phyloP scores from a whole-genome alignment of 768 basidiomycete species.

The Pisolithus marmoratus region DNA sequence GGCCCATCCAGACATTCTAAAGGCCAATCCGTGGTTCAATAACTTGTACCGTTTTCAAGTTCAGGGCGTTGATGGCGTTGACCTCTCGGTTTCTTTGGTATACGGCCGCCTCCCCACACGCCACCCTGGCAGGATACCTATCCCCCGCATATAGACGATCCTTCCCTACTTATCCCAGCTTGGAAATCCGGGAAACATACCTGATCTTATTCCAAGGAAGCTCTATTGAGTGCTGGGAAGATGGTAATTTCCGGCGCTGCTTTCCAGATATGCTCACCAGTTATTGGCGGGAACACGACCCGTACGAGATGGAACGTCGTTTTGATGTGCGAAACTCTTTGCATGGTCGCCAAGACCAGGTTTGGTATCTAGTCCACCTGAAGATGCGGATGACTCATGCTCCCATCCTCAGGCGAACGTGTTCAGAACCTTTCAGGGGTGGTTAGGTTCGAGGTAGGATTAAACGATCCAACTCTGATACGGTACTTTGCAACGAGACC shows the following conservation, averaged over 20 bases:
- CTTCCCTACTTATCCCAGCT: constrained; percentile 20
- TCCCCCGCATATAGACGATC: constrained; percentile 49
- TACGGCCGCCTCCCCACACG: constrained; percentile 76
- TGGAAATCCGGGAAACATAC: neutral
- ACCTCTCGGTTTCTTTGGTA: constrained; percentile 53
- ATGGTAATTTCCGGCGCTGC: constrained; percentile 49
- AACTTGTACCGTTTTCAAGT: constrained; percentile 50
- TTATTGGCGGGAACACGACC: constrained; percentile 60
- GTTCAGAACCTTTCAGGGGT: constrained; percentile 71
- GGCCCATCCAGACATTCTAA: constrained; percentile 60
- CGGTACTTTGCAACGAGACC: constrained; percentile 46
- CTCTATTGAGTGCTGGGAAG: constrained; percentile 71
- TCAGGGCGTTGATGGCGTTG: constrained; percentile 45
- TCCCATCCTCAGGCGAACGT: constrained; percentile 34
- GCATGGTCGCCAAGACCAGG: constrained; percentile 53
- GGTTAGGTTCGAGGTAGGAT: constrained; percentile 60
- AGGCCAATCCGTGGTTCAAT: constrained; percentile 54
- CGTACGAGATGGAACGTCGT: constrained; percentile 56
- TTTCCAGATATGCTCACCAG: constrained; percentile 58
- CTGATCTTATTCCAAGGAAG: constrained; percentile 41
- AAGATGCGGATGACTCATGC: neutral
- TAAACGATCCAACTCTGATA: neutral
- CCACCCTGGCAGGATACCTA: constrained; percentile 62
- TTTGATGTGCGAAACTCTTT: constrained; percentile 57
- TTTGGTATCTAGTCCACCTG: constrained; percentile 11